Evolutionary conservation across 2,329 filamentous ascomycete genomes (phyloP), one percentile per base, ranked within the genome.

Genomic region (Diaporthe longicolla): DNA sequence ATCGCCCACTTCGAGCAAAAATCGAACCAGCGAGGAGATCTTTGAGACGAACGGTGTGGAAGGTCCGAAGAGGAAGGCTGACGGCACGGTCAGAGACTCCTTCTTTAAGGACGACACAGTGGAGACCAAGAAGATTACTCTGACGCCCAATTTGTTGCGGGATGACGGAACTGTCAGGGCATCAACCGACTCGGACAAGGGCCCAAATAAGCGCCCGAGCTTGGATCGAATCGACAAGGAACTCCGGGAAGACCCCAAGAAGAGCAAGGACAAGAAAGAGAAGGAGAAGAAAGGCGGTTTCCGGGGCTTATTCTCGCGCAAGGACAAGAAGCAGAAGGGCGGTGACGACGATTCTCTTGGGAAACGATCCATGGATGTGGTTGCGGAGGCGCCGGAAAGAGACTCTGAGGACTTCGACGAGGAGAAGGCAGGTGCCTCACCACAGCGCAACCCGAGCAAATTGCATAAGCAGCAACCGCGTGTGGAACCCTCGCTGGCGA

Each of bases 71-170:
- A 90, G 93, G 80, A 95, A 94, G 48, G 91, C 93, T 76, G 97
- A 97, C 78, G 95, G 95, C 55, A 96, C 94, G 29, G 89, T 98
- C 58, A 91, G 96, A 76, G 96, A 98, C 83, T 98, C 96, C 0
- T 98, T 98, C 87, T 98, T 98, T 87, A 97, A 95, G 83, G 97
- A 98, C 80, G 96, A 99, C 80, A 95, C 91, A 43, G 93, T 95
- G 50, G 97, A 98, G 83, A 98, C 97, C 3, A 95, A 97, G 83
- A 98, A 98, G 85, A 98, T 99, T 78, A 97, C 95, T 0, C 89
- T 99, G 58, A 99, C 97, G 4, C 97, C 97, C 1, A 97, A 97
- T 78, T 85, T 99, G 70, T 86, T 98, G 54, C 92, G 96, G 55
- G 96, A 98, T 77, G 95, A 98, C 78, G 88, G 87, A 77, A 84